Base-by-base conservation (phyloP, 2,329 filamentous ascomycete genomes). In the Anisogramma anomala region DNA sequence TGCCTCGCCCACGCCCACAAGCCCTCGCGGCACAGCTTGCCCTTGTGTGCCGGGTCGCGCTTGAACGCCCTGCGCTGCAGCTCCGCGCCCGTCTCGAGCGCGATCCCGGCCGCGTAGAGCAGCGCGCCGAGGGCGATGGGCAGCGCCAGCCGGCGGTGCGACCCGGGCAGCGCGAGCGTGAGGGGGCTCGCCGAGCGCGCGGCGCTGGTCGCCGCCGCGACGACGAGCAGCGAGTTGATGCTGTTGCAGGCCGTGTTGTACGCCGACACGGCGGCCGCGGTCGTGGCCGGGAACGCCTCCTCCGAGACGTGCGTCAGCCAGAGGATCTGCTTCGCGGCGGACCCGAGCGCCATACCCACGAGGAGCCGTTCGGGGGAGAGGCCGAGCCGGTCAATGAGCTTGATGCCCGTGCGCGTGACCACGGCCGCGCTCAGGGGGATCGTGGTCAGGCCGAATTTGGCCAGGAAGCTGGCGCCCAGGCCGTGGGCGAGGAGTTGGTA, bases 171-270 rank as follows among this genome's bases (percentile, higher is more conserved):
- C 25, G 49, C 52, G 7, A 51, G 45, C n/a, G 45, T 34, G 34
- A 57, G 42, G 5, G 41, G 31, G 14, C 49, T 40, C 0, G 43
- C 44, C 3, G 51, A 56, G 18, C 49, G 45, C 4, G 58, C 47
- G 0, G 57, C 55, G 2, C 68, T 72, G 0, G 70, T 72, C 13
- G 64, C 58, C 2, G 63, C 53, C 30, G 65, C 63, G 23, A 74
- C 56, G 49, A 76, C 70, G 13, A 77, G 59, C 11, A 80, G 63
- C 0, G 67, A 65, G 55, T 72, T 77, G 22, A 68, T 11, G n/a
- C 62, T 62, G 59, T 79, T 79, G 52, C 68, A 53, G 8, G 71
- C 26, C 0, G 65, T 64, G 55, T 81, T 80, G 62, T 71, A 74
- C 2, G 55, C 37, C 11, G 60, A 58, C 11, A 80, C 62, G 2